Evolutionary conservation across 306 rosid species (phyloP).

Genomic region (Lathyrus oleraceus): DNA sequence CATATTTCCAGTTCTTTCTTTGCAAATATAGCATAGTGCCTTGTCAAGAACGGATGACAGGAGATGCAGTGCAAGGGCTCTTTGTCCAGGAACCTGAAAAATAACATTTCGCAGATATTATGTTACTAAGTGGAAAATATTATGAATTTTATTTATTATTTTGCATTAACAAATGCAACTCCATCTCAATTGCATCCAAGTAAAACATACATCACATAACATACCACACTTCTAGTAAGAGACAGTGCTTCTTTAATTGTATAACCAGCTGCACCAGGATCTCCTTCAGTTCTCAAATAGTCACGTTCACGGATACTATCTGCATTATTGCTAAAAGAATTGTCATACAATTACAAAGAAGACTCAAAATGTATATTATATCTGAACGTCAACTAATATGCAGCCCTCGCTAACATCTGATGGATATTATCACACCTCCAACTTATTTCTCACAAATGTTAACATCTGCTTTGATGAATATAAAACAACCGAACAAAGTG

Average conservation of each 20-base stretch:
- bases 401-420: constrained; percentile 18
- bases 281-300: constrained; percentile 88
- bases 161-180: constrained; percentile 14
- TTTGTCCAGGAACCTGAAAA: constrained; percentile 86
- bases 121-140: constrained; percentile 16
- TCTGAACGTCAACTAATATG: constrained; percentile 18
- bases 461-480: constrained; percentile 24
- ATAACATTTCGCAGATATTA: constrained; percentile 20
- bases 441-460: neutral
- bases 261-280: constrained; percentile 89
- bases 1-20: constrained; percentile 45
- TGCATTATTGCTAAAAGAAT: constrained; percentile 35
- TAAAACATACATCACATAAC: constrained; percentile 34
- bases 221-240: constrained; percentile 89
- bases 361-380: constrained; percentile 25
- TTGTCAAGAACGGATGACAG: constrained; percentile 75
- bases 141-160: constrained; percentile 5
- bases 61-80: constrained; percentile 76
- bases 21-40: constrained; percentile 55
- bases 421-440: constrained; percentile 5
- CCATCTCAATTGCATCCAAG: constrained; percentile 30
- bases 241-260: constrained; percentile 87
- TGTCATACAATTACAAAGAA: constrained; percentile 18
- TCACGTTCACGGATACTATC: constrained; percentile 67
- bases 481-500: constrained; percentile 9